Conservation (phyloP, 345 rosid genomes). For the Laguncularia racemosa region DNA sequence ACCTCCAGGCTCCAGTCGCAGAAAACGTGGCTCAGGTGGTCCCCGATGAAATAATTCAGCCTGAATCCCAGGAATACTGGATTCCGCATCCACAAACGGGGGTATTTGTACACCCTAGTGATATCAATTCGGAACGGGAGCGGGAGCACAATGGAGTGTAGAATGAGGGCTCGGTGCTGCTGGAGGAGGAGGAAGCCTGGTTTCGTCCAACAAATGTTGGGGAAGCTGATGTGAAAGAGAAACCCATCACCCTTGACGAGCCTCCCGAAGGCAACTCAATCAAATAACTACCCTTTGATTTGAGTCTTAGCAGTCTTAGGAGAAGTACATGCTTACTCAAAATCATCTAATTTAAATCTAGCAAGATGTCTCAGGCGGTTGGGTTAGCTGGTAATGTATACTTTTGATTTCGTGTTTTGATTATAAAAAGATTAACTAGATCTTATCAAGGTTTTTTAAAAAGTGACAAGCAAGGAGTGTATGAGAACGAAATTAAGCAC, state of each 20-base stretch:
- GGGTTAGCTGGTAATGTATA: too few species aligned
- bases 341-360: too few species aligned
- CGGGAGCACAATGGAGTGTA: slow-evolving; percentile 4
- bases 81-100: slow-evolving; percentile 84
- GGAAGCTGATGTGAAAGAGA: slow-evolving; percentile 84
- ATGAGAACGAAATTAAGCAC: too few species aligned
- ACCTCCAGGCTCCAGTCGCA: slow-evolving; percentile 23
- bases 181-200: slow-evolving; percentile 88
- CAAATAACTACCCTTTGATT: too few species aligned
- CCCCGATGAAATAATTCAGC: slow-evolving; percentile 58
- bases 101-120: slow-evolving; percentile 65
- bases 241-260: slow-evolving; percentile 30
- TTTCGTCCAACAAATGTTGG: slow-evolving; percentile 78
- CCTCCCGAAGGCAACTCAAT: too few species aligned
- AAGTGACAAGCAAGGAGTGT: too few species aligned
- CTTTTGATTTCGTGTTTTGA: too few species aligned
- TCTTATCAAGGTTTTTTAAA: too few species aligned
- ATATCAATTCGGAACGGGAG: slow-evolving; percentile 18
- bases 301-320: too few species aligned
- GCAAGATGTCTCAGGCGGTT: too few species aligned
- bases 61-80: slow-evolving; percentile 70
- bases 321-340: too few species aligned
- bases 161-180: slow-evolving; percentile 24
- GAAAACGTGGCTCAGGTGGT: slow-evolving; percentile 49
- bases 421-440: too few species aligned